Percentiles rank a stretch among this genome's conserved stretches.
These are phyloP conservation scores for Chenopodium suecicum DNA, from an alignment of 148 eudicot species.

Conservation along the genomic window DNA sequence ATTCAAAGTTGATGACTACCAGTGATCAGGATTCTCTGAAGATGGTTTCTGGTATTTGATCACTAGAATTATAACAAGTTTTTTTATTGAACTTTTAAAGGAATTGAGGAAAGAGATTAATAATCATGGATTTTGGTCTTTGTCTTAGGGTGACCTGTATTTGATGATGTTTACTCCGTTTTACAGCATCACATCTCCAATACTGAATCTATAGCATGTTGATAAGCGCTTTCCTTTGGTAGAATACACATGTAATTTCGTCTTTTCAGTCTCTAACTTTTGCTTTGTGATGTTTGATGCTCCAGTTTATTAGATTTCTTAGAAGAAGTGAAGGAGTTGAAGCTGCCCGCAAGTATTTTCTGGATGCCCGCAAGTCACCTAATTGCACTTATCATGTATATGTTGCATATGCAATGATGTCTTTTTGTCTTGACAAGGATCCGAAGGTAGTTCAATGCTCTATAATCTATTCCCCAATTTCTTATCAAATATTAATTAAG, in stretches of 20 bases:
- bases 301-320: constrained; percentile 90
- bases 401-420: constrained; percentile 93
- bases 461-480: neutral
- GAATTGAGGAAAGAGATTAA: neutral
- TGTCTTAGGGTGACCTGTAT: neutral
- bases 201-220: neutral
- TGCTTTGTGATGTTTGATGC: constrained; percentile 33
- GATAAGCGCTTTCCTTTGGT: neutral
- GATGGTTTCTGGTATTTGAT: neutral
- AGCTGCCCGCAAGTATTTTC: constrained; percentile 90
- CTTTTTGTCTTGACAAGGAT: constrained; percentile 98
- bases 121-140: neutral
- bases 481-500: neutral
- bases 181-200: neutral
- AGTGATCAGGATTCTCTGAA: neutral
- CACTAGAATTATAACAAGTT: neutral
- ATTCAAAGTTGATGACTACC: neutral
- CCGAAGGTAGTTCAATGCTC: constrained; percentile 56
- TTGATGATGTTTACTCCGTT: constrained; percentile 5
- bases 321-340: constrained; percentile 99
- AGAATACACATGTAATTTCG: neutral
- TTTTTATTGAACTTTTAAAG: too few species aligned
- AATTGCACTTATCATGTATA: constrained; percentile 94
- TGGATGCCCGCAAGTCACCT: constrained; percentile 87
- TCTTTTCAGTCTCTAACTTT: neutral